Conservation (phyloP, 1,139 yeast species). For the Candida dubliniensis region DNA sequence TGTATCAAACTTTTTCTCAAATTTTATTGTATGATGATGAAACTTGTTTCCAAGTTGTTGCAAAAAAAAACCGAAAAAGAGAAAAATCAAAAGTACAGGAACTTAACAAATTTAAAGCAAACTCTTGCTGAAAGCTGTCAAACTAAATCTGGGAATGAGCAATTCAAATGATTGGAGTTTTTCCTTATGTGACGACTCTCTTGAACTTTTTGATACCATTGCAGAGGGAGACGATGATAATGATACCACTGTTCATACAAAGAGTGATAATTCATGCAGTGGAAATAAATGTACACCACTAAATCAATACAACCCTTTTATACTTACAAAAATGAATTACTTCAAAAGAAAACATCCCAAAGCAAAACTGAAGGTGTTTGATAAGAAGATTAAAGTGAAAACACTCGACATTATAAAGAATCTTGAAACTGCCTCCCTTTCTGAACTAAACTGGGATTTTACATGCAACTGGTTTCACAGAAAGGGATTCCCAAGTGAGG, state of each 20-base stretch:
- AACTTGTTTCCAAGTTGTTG: no score
- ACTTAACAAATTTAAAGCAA: neutral
- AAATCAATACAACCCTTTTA: constrained; percentile 13
- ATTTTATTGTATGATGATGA: no score
- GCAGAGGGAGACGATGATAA: neutral
- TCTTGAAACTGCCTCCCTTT: neutral
- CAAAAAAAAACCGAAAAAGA: no score
- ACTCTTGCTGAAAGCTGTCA: neutral
- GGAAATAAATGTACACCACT: constrained; percentile 1
- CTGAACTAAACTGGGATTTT: constrained; percentile 8
- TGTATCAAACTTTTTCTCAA: no score
- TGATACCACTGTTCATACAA: neutral
- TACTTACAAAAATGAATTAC: constrained; percentile 13
- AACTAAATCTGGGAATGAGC: neutral
- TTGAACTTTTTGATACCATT: constrained; percentile 3
- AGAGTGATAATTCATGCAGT: neutral
- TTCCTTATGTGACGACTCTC: constrained; percentile 12
- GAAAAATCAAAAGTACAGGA: no score
- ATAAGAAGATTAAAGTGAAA: constrained; percentile 1
- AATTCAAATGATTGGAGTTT: constrained; percentile 13
- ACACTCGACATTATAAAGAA: neutral
- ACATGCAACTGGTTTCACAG: constrained; percentile 8
- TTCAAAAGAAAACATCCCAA: constrained; percentile 10
- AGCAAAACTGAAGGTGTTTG: constrained; percentile 4
- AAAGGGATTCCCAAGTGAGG: constrained; percentile 13